Base-by-base conservation (phyloP, 805 yeast genomes). In the Maudiozyma bulderi region DNA sequence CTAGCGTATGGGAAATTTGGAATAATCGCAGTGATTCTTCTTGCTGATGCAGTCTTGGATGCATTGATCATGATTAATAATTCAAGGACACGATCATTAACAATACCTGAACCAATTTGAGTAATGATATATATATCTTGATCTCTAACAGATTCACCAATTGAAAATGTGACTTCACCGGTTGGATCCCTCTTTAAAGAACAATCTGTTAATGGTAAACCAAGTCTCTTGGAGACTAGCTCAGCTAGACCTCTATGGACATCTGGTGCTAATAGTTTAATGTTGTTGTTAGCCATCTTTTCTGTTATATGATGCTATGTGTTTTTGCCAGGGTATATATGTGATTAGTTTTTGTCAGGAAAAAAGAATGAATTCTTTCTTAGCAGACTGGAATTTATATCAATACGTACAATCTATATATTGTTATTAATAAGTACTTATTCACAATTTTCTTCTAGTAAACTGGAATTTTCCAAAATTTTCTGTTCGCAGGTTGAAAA, bases 1-100 rank as follows among this genome's bases (percentile, higher is more conserved):
- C 95, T 78, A 13, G 93, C 93, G 58, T 85, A 85, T 9, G 90
- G 90, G 67, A 84, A 85, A 64, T 81, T 84, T 47, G 95, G 93
- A 54, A 85, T 76, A n/a, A 85, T 85, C 8, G 86, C 93, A 2
- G 91, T 84, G 62, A 85, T 82, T 64, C 88, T 76, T 63, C 93
- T 76, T n/a, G 91, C 93, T 46, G 87, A 80, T 7, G 93, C 93
- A 3, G 85, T 82, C 59, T 82, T 81, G 65, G 91, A 85, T n/a
- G 93, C 91, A 60, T 83, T 82, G 54, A 85, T 82, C 81, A 84
- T 82, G 59, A 85, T 82, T 55, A 85, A 67, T 37, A 85, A 68
- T 62, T 85, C 95, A 68, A 85, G 67, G 33, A 85, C 80, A 53
- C 80, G 74, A 64, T 85, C 90, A 59, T 85, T 85, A 35, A 85